These are phyloP conservation scores for Ligustrum vulgare DNA, from an alignment of 257 asterid species.

Conservation along the genomic window DNA sequence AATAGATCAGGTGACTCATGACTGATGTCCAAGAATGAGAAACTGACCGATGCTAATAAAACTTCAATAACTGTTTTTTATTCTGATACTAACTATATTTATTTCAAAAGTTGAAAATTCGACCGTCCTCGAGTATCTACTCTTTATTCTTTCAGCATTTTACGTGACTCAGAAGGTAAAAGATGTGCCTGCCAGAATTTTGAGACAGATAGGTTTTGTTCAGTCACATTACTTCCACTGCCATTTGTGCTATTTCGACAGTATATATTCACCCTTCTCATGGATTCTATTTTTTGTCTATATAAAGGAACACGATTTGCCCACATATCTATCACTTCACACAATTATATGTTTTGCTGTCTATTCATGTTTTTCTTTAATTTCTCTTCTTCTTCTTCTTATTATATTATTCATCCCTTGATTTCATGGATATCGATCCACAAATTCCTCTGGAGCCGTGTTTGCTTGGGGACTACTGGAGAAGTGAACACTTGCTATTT, in stretches of 20 bases:
- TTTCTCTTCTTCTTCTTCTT: slow-evolving; percentile 24
- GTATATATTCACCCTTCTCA: neutral
- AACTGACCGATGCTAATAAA: neutral
- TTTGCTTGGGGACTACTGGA: neutral
- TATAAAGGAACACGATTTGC: slow-evolving; percentile 23
- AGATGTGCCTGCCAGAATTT: slow-evolving; percentile 28
- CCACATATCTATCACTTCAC: slow-evolving; percentile 27
- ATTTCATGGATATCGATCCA: neutral
- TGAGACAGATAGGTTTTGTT: slow-evolving; percentile 31
- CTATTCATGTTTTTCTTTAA: slow-evolving; percentile 36
- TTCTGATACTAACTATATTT: neutral
- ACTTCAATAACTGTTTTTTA: neutral
- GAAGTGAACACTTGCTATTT: neutral
- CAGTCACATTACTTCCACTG: slow-evolving; percentile 37
- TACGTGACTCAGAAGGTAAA: slow-evolving; percentile 43
- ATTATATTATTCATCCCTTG: slow-evolving; percentile 9
- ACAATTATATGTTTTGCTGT: neutral
- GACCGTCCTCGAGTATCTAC: neutral
- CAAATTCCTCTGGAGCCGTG: slow-evolving; percentile 3
- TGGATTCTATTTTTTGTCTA: slow-evolving; percentile 22
- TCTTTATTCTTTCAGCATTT: slow-evolving; percentile 14
- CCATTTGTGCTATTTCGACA: neutral
- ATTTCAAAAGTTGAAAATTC: neutral
- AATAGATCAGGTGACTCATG: neutral
- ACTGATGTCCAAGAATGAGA: neutral